Evolutionary conservation across 371 early-diverging fungal species (phyloP).

Genomic region (Lichtheimia hyalospora): DNA sequence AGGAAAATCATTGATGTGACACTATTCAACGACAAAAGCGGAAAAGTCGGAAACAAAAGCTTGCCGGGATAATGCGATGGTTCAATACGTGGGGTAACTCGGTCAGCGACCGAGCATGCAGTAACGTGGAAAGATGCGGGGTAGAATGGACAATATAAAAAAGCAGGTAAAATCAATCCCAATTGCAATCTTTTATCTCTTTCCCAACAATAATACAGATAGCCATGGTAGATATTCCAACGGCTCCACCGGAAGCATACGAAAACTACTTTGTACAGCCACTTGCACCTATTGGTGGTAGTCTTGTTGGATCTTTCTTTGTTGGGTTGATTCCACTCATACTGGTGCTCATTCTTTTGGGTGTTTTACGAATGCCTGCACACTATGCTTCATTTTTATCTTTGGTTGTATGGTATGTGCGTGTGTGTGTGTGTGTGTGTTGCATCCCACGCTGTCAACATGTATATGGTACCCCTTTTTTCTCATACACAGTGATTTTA

Average conservation of each 20-base stretch:
- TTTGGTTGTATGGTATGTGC: conserved; percentile 39
- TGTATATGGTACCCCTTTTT: not conserved
- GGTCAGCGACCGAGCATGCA: too few relatives aligned
- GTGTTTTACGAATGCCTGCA: conserved; percentile 40
- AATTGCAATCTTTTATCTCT: too few relatives aligned
- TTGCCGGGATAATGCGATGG: too few relatives aligned
- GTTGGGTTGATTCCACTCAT: conserved; percentile 44
- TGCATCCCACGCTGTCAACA: conserved; percentile 1
- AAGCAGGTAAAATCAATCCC: too few relatives aligned
- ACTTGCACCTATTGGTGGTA: conserved; percentile 41
- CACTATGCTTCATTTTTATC: conserved; percentile 33
- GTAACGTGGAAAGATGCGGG: too few relatives aligned
- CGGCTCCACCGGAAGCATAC: conserved; percentile 22
- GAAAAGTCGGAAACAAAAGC: too few relatives aligned
- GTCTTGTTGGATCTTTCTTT: conserved; percentile 48
- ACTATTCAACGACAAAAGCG: too few relatives aligned
- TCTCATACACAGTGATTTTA: not conserved
- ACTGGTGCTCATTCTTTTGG: conserved; percentile 35
- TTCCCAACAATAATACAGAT: too few relatives aligned
- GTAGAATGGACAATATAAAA: too few relatives aligned
- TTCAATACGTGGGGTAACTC: too few relatives aligned
- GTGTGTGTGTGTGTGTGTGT: too few relatives aligned
- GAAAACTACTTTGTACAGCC: conserved; percentile 40
- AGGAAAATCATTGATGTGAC: too few relatives aligned
- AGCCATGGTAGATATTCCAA: conserved; percentile 29